Conservation (phyloP, 345 rosid genomes). For the Rhodomyrtus tomentosa region DNA sequence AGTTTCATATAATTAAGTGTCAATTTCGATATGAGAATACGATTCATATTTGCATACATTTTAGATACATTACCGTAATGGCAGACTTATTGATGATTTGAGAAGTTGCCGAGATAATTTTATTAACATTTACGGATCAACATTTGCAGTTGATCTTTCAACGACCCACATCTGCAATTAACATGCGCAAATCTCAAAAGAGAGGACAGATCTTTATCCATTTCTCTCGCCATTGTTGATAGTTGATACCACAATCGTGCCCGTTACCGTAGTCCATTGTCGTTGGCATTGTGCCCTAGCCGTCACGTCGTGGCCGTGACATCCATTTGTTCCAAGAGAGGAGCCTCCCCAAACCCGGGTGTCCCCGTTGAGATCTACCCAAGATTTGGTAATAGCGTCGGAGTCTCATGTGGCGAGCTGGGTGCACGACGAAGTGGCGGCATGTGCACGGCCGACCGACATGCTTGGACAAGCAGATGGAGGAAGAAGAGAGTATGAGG, state of each 20-base stretch:
- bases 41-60: background rate
- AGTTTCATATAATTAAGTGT: background rate
- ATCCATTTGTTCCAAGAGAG: background rate
- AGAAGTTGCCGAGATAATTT: background rate
- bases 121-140: background rate
- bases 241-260: background rate
- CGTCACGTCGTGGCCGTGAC: background rate
- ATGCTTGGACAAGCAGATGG: background rate
- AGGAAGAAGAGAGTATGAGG: background rate
- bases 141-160: too few species aligned
- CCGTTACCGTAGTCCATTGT: background rate
- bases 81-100: background rate
- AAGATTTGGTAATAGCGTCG: background rate
- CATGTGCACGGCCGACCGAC: background rate
- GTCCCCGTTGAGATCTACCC: background rate
- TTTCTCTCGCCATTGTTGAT: background rate
- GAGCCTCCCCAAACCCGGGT: background rate
- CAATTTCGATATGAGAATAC: background rate
- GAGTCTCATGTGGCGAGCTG: background rate
- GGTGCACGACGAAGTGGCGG: background rate
- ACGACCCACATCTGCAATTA: too few species aligned
- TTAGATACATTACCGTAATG: background rate
- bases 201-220: background rate
- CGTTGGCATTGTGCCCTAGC: background rate
- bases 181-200: background rate